Evolutionary conservation across 768 basidiomycete genomes (phyloP), one percentile per base, ranked within the genome.

Genomic region (Lentinus brumalis): DNA sequence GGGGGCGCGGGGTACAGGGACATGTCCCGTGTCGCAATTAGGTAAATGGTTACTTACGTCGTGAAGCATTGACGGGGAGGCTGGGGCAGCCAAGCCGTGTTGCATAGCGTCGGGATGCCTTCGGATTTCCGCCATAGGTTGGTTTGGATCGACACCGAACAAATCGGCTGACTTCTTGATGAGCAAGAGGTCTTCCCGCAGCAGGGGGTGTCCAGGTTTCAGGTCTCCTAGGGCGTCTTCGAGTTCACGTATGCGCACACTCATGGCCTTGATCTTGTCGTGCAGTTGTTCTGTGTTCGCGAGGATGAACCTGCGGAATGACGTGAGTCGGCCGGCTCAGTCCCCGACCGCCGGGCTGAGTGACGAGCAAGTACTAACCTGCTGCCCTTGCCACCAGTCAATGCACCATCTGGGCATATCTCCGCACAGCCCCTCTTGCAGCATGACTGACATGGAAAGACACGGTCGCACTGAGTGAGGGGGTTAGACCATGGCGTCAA

Each of bases 331-430:
- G 3, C 35, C 1, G 35, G 35, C 35, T 1, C 1, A 35, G 3
- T 1, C 35, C 21, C 35, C 35, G 35, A 35, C 35, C 6, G 11
- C 35, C 35, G 35, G 35, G 35, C 35, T 35, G 7, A 35, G 35
- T 35, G 35, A 35, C 35, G 18, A 49, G 6, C 9, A 5, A 30
- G 40, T 1, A 62, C 70, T 44, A 64, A 86, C 87, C 87, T 79
- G 73, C 88, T 89, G n/a, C 87, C 87, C 69, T 87, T 88, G 58
- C 88, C 88, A 9, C 87, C 88, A 5, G 86, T 88, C 40, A 89
- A 76, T 26, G 86, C 86, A 15, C 86, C 87, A 45, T 70, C 70
- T 40, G 57, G 57, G 53, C 61, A 60, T 53, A 65, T 66, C 29
- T 64, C 67, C 39, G 53, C 60, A 46, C 67, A 64, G 38, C 88